Percentiles rank a stretch among this genome's conserved stretches.
Evolutionary conservation across 805 yeast genomes (phyloP).

Genomic region (Kuraishia molischiana): DNA sequence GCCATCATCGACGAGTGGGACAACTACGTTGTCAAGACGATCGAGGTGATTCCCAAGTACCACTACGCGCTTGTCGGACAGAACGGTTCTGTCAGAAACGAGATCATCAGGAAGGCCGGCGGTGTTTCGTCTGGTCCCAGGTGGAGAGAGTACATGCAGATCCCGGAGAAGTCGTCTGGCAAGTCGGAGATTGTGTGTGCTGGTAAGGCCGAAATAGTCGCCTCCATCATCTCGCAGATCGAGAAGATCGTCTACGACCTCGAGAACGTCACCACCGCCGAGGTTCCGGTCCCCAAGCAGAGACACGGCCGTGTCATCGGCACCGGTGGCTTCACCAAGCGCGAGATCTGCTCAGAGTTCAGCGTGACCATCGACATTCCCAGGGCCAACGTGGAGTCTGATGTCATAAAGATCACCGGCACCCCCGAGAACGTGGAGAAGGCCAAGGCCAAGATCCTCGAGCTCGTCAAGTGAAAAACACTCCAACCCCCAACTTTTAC

Average conservation of each 20-base stretch:
- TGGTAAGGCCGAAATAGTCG: constrained; percentile 73
- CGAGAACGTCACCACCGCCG: constrained; percentile 47
- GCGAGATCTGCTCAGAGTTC: constrained; percentile 60
- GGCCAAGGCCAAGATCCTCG: constrained; percentile 52
- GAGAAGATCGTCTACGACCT: constrained; percentile 51
- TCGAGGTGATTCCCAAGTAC: constrained; percentile 65
- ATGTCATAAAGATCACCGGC: constrained; percentile 50
- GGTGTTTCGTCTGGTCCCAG: constrained; percentile 32
- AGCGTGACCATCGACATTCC: constrained; percentile 62
- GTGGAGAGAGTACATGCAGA: constrained; percentile 46
- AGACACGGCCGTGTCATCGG: constrained; percentile 77
- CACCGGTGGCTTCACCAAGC: constrained; percentile 67
- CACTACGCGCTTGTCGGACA: constrained; percentile 73
- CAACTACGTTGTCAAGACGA: constrained; percentile 44
- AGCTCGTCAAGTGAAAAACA: constrained; percentile 55
- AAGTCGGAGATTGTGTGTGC: constrained; percentile 49
- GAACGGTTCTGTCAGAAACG: constrained; percentile 64
- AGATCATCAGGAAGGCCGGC: constrained; percentile 72
- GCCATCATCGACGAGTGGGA: constrained; percentile 56
- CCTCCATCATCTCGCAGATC: constrained; percentile 53
- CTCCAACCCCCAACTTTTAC: no score
- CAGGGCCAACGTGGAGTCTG: constrained; percentile 37
- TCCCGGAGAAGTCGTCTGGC: constrained; percentile 61
- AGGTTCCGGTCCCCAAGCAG: constrained; percentile 52
- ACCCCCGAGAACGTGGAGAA: constrained; percentile 53